Evolutionary conservation across 495 filamentous ascomycete genomes (phyloP).

Genomic region (Jackrogersella multiformis): DNA sequence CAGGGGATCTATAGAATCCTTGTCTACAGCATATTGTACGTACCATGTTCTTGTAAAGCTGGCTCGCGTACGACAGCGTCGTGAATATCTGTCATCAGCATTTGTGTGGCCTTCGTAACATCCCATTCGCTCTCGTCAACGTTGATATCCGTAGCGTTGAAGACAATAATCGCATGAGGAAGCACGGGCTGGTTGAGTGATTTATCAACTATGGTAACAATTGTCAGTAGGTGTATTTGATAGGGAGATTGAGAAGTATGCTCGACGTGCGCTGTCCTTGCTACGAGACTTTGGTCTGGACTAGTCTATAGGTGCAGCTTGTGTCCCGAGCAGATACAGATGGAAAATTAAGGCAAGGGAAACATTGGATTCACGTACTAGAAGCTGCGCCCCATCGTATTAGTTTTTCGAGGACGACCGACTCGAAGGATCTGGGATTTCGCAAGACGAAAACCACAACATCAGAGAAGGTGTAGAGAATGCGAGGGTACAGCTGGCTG

Average conservation of each 20-base stretch:
- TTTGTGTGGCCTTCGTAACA: slow-evolving; percentile 54
- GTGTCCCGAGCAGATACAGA: not conserved
- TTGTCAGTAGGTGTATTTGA: not conserved
- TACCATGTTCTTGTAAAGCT: slow-evolving; percentile 44
- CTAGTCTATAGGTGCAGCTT: too few species aligned
- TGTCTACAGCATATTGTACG: slow-evolving; percentile 13
- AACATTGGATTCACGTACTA: slow-evolving; percentile 27
- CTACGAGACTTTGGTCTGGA: too few species aligned
- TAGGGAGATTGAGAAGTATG: too few species aligned
- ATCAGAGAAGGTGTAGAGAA: slow-evolving; percentile 66
- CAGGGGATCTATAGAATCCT: not conserved
- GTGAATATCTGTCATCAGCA: slow-evolving; percentile 47
- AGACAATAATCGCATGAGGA: slow-evolving; percentile 64
- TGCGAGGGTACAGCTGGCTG: slow-evolving; percentile 60
- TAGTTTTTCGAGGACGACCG: slow-evolving; percentile 53
- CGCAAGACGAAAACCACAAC: slow-evolving; percentile 62
- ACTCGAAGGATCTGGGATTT: slow-evolving; percentile 53
- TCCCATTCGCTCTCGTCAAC: slow-evolving; percentile 61
- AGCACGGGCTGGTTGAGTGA: slow-evolving; percentile 64
- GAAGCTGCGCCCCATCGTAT: slow-evolving; percentile 53
- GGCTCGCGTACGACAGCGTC: slow-evolving; percentile 42
- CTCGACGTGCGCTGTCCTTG: too few species aligned
- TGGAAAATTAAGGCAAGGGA: slow-evolving; percentile 49
- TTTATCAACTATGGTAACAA: slow-evolving; percentile 51
- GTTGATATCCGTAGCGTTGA: slow-evolving; percentile 60